Evolutionary conservation across 2,329 filamentous ascomycete species (phyloP).

Genomic region (Phaeoacremonium minimum): DNA sequence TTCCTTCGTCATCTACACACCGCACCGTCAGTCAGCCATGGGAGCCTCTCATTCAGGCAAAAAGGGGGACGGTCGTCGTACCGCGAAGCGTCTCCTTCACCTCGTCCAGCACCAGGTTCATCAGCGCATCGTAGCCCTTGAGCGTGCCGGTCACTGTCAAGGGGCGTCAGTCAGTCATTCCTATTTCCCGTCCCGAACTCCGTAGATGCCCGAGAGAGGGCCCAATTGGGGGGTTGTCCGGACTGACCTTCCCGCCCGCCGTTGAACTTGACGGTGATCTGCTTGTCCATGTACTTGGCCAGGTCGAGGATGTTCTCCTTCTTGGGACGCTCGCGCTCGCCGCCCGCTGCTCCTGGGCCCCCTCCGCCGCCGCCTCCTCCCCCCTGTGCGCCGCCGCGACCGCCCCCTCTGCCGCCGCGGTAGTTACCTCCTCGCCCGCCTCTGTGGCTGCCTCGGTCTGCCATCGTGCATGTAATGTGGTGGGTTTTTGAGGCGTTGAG

Average conservation of each 20-base stretch:
- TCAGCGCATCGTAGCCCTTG: constrained; percentile 94
- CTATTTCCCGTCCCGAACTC: not conserved
- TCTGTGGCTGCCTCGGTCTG: constrained; percentile 45
- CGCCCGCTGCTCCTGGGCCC: constrained; percentile 25
- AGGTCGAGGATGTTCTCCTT: constrained; percentile 98
- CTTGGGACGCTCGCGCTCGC: constrained; percentile 71
- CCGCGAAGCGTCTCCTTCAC: constrained; percentile 87
- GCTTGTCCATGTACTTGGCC: constrained; percentile 95
- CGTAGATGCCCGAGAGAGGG: too few relatives aligned
- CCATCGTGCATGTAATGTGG: constrained; percentile 31
- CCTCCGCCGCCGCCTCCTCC: constrained; percentile 36
- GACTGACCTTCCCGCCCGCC: constrained; percentile 80
- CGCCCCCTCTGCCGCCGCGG: constrained; percentile 41
- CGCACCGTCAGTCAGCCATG: constrained; percentile 10
- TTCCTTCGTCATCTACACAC: constrained; percentile 80
- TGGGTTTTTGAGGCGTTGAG: constrained; percentile 6
- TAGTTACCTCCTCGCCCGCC: constrained; percentile 38
- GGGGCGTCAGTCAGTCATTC: not conserved
- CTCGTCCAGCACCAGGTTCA: constrained; percentile 96
- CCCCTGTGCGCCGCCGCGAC: constrained; percentile 39
- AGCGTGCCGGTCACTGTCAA: constrained; percentile 74
- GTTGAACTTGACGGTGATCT: constrained; percentile 93
- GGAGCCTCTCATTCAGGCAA: not conserved
- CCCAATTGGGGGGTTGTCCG: too few relatives aligned
- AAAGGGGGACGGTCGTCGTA: too few relatives aligned